Percentiles rank a stretch among this genome's conserved stretches.
Evolutionary conservation across 2,329 filamentous ascomycete species (phyloP).

Genomic region (Macrophomina phaseolina): DNA sequence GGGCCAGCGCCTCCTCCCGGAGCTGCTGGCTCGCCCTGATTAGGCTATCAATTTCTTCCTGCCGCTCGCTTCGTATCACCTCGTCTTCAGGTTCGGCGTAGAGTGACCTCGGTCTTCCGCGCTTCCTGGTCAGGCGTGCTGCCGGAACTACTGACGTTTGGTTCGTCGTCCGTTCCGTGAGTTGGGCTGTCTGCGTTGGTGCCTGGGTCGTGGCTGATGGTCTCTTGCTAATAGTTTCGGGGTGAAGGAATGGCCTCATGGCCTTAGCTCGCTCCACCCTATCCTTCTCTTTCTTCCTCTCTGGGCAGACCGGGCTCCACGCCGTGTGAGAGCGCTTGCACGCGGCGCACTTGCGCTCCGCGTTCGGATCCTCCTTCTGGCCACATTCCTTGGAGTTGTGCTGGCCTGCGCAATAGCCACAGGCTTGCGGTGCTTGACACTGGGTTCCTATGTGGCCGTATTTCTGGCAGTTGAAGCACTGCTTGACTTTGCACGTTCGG

Average conservation of each 20-base stretch:
- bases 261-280: no score
- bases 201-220: constrained; percentile 28
- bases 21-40: constrained; percentile 1
- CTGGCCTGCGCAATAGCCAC: no score
- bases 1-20: background rate
- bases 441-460: no score
- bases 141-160: background rate
- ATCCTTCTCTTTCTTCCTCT: no score
- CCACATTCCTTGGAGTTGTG: no score
- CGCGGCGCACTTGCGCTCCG: no score
- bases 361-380: no score
- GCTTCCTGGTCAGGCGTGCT: background rate
- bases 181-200: constrained; percentile 27
- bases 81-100: background rate
- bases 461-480: no score
- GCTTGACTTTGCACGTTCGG: no score
- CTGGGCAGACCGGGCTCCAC: no score
- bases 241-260: background rate
- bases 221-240: background rate
- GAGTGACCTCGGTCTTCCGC: constrained; percentile 1
- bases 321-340: no score
- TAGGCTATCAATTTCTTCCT: background rate
- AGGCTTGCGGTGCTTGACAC: no score
- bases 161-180: background rate
- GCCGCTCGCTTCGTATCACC: background rate